Evolutionary conservation across 495 filamentous ascomycete genomes (phyloP), one percentile per base, ranked within the genome.

Genomic region (Penicillium pulvis): DNA sequence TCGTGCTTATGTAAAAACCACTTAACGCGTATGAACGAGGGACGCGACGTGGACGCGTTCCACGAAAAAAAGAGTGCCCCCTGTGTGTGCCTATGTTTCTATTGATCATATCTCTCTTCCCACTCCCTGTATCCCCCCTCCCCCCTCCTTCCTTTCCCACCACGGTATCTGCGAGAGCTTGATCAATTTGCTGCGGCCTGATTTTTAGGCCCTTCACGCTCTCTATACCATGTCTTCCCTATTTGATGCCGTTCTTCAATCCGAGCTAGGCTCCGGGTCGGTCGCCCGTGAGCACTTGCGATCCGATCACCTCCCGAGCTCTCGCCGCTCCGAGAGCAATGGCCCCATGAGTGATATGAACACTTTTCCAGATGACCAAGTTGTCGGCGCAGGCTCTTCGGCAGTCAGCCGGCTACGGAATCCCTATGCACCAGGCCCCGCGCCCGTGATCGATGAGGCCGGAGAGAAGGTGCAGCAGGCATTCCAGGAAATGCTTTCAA

Each of bases 401-500:
- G 82, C 84, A 35, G 71, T 86, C 35, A 83, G 80, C 43, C 78
- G 87, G 58, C 72, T 83, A 44, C 81, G 79, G 53, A 86, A 83
- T 67, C 79, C 81, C 23, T 81, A 83, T 56, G 83, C 87, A 50
- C 73, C 83, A 41, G 81, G 84, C 51, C 85, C 97, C 44, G 90
- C 92, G 10, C 81, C 85, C 55, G 91, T 97, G n/a, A 86, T 92
- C 42, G 95, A 99, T 75, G 80, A 83, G 55, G 89, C 92, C 8
- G 94, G 91, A 45, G 86, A 95, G 59, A 89, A 89, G 51, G 87
- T 97, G 26, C 90, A 92, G 66, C 81, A 89, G 56, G 83, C 87
- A 20, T 98, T 98, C 69, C 88, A 96, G 71, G 84, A 85, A 58
- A 91, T 98, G 66, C 84, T 98, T 11, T 92, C 98, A 67, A 85